phyloP scores from a whole-genome alignment of 306 rosid genomes.

The Herpetospermum pedunculosum region DNA sequence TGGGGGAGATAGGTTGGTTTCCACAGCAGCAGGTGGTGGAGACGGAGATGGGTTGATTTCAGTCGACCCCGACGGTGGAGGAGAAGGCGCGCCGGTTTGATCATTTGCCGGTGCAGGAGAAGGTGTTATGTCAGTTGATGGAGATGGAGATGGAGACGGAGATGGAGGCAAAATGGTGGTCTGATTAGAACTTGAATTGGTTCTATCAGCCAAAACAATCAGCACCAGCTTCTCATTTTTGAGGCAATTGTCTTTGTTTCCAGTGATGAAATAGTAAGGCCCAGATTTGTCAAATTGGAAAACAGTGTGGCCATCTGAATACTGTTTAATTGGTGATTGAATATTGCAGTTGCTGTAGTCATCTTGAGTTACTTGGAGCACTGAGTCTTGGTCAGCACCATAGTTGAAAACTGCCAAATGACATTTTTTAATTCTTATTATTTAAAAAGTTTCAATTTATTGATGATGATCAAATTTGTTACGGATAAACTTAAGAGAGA shows the following conservation, averaged over 20 bases:
- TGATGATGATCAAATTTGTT: no score
- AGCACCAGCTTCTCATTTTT: constrained; percentile 70
- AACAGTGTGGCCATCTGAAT: constrained; percentile 66
- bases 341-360: constrained; percentile 64
- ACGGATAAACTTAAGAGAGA: no score
- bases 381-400: constrained; percentile 62
- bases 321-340: constrained; percentile 24
- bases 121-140: neutral
- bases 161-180: constrained; percentile 13
- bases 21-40: constrained; percentile 24
- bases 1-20: constrained; percentile 8
- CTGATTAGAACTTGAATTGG: constrained; percentile 13
- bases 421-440: no score
- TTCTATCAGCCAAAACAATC: constrained; percentile 58
- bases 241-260: constrained; percentile 55
- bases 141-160: constrained; percentile 20
- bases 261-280: constrained; percentile 60
- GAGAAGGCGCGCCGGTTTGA: neutral
- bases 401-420: constrained; percentile 66
- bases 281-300: constrained; percentile 46
- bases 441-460: no score
- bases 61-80: neutral
- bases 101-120: constrained; percentile 1
- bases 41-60: constrained; percentile 20
- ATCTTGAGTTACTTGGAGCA: constrained; percentile 44